Evolutionary conservation across 306 rosid species (phyloP).

Genomic region (Comarum palustre): DNA sequence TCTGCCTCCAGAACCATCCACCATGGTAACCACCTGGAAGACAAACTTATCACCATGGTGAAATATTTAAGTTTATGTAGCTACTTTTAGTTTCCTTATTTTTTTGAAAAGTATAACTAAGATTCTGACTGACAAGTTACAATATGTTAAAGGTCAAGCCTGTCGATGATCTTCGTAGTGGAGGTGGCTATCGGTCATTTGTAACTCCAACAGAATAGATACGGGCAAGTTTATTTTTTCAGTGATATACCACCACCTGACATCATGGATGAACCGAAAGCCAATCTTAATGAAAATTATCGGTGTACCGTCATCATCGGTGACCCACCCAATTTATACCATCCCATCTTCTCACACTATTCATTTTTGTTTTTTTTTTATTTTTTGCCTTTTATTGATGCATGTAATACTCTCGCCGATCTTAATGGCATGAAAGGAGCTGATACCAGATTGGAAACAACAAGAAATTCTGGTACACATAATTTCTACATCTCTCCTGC

Average conservation of each 20-base stretch:
- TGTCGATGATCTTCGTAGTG: slow-evolving; percentile 47
- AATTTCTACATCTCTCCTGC: neutral
- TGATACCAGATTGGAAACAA: slow-evolving; percentile 38
- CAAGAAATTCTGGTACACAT: slow-evolving; percentile 53
- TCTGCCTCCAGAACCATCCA: slow-evolving; percentile 56
- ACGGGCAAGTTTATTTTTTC: slow-evolving; percentile 19
- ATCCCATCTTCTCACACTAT: too few species aligned
- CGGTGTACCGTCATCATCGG: too few species aligned
- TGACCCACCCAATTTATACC: too few species aligned
- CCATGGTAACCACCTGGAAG: slow-evolving; percentile 40
- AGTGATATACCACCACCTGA: slow-evolving; percentile 25
- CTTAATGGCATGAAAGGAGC: slow-evolving; percentile 26
- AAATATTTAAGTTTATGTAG: slow-evolving; percentile 41
- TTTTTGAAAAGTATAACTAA: neutral
- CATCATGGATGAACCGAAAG: slow-evolving; percentile 33
- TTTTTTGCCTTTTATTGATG: too few species aligned
- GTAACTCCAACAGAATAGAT: slow-evolving; percentile 35
- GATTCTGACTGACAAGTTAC: slow-evolving; percentile 22
- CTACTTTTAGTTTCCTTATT: slow-evolving; percentile 19
- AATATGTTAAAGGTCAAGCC: slow-evolving; percentile 41
- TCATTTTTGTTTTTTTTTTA: too few species aligned
- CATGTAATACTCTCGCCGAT: too few species aligned
- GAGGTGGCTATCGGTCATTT: slow-evolving; percentile 38
- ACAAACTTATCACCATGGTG: slow-evolving; percentile 29
- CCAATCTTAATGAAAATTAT: too few species aligned